A percentile compares a stretch with the other conserved stretches of the same genome.
phyloP scores from a whole-genome alignment of 495 filamentous ascomycete genomes.

The Penicillium diatomitis region DNA sequence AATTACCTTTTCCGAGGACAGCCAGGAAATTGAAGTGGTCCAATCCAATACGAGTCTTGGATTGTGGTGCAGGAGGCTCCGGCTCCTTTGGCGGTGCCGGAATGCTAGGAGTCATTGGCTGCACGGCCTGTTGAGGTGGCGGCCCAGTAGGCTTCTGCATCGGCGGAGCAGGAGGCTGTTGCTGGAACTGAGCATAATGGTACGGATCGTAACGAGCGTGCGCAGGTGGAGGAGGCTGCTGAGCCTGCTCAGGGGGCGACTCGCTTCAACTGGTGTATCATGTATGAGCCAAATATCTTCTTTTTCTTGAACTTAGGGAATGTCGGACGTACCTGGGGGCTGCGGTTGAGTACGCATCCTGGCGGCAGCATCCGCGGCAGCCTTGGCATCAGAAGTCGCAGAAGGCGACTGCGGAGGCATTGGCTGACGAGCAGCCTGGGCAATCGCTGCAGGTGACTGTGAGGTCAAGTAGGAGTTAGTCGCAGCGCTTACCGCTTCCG shows the following conservation, averaged over 20 bases:
- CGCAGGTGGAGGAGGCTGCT: conserved; percentile 7
- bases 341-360: conserved; percentile 24
- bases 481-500: conserved; percentile 40
- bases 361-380: conserved; percentile 29
- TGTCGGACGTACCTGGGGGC: conserved; percentile 23
- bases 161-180: conserved; percentile 27
- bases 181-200: conserved; percentile 56
- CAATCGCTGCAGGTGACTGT: conserved; percentile 31
- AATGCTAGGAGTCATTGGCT: conserved; percentile 29
- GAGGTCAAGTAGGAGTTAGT: conserved; percentile 35
- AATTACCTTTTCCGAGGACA: conserved; percentile 98
- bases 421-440: conserved; percentile 23
- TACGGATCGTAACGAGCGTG: conserved; percentile 63
- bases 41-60: conserved; percentile 75
- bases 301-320: no score
- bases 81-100: conserved; percentile 37
- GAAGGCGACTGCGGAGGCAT: conserved; percentile 28
- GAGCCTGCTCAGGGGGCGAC: conserved; percentile 37
- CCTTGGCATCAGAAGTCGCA: conserved; percentile 19
- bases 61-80: conserved; percentile 49
- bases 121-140: conserved; percentile 21
- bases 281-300: no score
- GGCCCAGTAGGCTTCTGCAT: conserved; percentile 15
- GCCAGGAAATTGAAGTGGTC: conserved; percentile 99
- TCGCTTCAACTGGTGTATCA: conserved; percentile 14